Evolutionary conservation across 371 early-diverging fungal genomes (phyloP).

Genomic region (Saksenaea oblongispora): DNA sequence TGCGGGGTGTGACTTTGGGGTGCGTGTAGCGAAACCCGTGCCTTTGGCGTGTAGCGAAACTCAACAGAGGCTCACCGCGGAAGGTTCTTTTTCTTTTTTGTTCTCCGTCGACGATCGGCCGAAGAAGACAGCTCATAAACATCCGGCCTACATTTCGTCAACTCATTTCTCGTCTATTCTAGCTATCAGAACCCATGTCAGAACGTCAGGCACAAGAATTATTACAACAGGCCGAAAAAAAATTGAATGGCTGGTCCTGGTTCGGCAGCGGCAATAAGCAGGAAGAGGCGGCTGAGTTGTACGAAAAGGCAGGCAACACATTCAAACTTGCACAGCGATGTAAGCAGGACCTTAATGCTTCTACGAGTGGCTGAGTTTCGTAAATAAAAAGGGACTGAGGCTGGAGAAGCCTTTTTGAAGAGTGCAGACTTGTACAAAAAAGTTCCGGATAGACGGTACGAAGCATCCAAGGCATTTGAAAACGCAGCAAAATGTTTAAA

Average conservation of each 20-base stretch:
- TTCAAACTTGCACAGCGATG: slow-evolving; percentile 90
- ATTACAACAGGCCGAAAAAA: slow-evolving; percentile 76
- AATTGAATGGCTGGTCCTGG: slow-evolving; percentile 74
- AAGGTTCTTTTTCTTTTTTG: too few relatives aligned
- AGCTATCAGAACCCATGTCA: slow-evolving; percentile 48
- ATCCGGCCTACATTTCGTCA: too few relatives aligned
- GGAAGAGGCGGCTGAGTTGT: slow-evolving; percentile 94
- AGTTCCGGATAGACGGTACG: slow-evolving; percentile 72
- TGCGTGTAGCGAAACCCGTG: too few relatives aligned
- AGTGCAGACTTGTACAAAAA: slow-evolving; percentile 71
- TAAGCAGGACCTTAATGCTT: slow-evolving; percentile 32
- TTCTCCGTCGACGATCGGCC: too few relatives aligned
- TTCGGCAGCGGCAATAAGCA: slow-evolving; percentile 81
- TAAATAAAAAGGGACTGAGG: slow-evolving; percentile 74
- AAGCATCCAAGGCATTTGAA: slow-evolving; percentile 82
- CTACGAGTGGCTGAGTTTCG: neutral
- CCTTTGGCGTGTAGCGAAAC: too few relatives aligned
- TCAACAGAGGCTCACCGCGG: too few relatives aligned
- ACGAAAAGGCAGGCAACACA: slow-evolving; percentile 84
- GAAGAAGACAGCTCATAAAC: too few relatives aligned
- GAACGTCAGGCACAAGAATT: slow-evolving; percentile 74
- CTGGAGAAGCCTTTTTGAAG: slow-evolving; percentile 86
- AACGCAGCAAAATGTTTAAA: slow-evolving; percentile 89
- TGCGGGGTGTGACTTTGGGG: too few relatives aligned
- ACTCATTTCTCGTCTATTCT: too few relatives aligned